Evolutionary conservation across 371 early-diverging fungal species (phyloP).

Genomic region (Mucor indicus): DNA sequence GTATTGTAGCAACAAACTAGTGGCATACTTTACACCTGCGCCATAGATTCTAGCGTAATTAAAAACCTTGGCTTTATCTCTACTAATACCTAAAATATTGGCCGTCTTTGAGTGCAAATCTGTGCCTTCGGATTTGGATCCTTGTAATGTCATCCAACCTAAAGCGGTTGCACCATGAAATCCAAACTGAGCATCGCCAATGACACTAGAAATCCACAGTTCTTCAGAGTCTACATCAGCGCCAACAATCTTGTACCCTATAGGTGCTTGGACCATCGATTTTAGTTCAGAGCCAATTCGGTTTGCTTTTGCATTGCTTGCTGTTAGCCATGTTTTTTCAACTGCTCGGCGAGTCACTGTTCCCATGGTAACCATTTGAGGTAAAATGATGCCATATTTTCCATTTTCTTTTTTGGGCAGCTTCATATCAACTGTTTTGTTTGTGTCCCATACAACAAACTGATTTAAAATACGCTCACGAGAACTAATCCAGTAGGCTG

Average conservation of each 20-base stretch:
- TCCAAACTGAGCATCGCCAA: conserved; percentile 94
- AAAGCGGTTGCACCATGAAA: conserved; percentile 93
- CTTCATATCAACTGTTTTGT: conserved; percentile 37
- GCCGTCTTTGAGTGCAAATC: conserved; percentile 96
- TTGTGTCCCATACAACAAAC: conserved; percentile 80
- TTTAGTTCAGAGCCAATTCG: conserved; percentile 96
- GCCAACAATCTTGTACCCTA: conserved; percentile 85
- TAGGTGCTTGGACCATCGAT: conserved; percentile 80
- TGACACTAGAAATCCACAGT: conserved; percentile 93
- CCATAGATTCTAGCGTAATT: conserved; percentile 98
- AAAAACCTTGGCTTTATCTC: conserved; percentile 93
- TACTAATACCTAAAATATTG: conserved; percentile 78
- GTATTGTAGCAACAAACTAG: conserved; percentile 77
- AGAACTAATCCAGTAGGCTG: conserved; percentile 92
- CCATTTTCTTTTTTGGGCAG: conserved; percentile 36
- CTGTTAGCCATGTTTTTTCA: conserved; percentile 95
- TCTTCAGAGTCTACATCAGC: conserved; percentile 98
- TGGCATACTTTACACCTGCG: conserved; percentile 86
- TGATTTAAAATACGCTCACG: conserved; percentile 82
- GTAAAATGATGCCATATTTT: conserved; percentile 83
- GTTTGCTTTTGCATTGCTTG: conserved; percentile 88
- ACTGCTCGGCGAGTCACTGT: conserved; percentile 95
- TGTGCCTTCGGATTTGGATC: conserved; percentile 84
- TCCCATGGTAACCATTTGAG: conserved; percentile 91
- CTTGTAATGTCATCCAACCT: conserved; percentile 98